phyloP scores from a whole-genome alignment of 2,329 filamentous ascomycete genomes.

The Fusarium mangiferae region DNA sequence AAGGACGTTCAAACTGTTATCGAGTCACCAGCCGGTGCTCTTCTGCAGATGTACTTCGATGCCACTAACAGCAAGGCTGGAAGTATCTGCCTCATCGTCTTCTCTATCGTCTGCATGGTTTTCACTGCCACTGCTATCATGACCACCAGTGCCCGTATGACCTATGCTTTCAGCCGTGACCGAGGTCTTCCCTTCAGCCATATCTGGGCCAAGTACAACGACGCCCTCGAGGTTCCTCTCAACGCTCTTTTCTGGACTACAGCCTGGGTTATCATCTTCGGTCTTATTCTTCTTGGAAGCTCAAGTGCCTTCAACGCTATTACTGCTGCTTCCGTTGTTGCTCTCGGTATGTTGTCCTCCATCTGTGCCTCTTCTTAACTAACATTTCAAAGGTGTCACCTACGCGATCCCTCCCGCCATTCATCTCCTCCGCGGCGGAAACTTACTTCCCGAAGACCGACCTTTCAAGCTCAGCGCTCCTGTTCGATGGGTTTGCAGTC shows the following conservation, averaged over 20 bases:
- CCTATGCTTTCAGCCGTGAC: conserved; percentile 73
- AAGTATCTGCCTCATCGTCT: conserved; percentile 72
- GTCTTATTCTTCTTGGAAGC: conserved; percentile 76
- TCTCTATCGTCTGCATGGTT: conserved; percentile 71
- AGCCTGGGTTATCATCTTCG: conserved; percentile 72
- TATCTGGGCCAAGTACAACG: conserved; percentile 71
- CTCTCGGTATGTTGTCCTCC: conserved; percentile 57
- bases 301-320: conserved; percentile 77
- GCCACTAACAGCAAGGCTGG: conserved; percentile 71
- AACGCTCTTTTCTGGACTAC: conserved; percentile 73
- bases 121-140: conserved; percentile 73
- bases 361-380: conserved; percentile 39
- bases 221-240: conserved; percentile 70
- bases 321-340: conserved; percentile 76
- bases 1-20: conserved; percentile 68
- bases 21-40: conserved; percentile 63
- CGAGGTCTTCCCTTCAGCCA: conserved; percentile 73
- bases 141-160: conserved; percentile 74
- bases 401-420: conserved; percentile 80
- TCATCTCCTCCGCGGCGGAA: conserved; percentile 73
- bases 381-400: conserved; percentile 57
- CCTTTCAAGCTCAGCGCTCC: conserved; percentile 51
- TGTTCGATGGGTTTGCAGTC: conserved; percentile 52
- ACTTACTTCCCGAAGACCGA: conserved; percentile 66
- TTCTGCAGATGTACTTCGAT: conserved; percentile 72